Evolutionary conservation across 2,329 filamentous ascomycete genomes (phyloP).

Genomic region (Cercospora beticola): DNA sequence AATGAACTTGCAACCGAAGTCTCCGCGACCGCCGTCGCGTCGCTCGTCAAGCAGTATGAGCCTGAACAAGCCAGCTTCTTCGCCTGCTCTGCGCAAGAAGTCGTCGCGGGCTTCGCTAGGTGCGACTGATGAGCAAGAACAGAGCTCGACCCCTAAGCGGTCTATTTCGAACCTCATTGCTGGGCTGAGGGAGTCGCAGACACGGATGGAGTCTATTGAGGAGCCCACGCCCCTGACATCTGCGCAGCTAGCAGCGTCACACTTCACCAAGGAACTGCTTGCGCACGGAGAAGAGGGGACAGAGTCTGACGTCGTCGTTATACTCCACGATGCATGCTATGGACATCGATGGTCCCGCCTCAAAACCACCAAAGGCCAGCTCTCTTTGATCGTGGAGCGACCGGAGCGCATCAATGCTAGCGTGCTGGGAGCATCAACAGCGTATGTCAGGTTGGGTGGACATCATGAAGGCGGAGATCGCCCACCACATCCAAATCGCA

Average conservation of each 20-base stretch:
- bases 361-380: conserved; percentile 66
- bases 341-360: conserved; percentile 88
- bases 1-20: conserved; percentile 15
- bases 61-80: conserved; percentile 19
- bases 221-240: conserved; percentile 36
- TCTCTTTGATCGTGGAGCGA: conserved; percentile 85
- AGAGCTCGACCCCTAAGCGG: conserved; percentile 35
- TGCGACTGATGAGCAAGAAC: conserved; percentile 27
- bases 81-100: conserved; percentile 26
- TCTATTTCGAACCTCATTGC: conserved; percentile 38
- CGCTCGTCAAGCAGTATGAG: conserved; percentile 34
- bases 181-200: conserved; percentile 36
- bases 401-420: conserved; percentile 87
- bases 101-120: conserved; percentile 33
- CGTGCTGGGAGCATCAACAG: conserved; percentile 76
- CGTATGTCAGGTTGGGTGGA: conserved; percentile 86
- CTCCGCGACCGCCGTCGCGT: conserved; percentile 22
- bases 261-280: conserved; percentile 69
- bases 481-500: conserved; percentile 62
- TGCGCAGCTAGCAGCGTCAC: conserved; percentile 44
- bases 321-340: conserved; percentile 92
- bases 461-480: conserved; percentile 70
- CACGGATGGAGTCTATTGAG: conserved; percentile 36
- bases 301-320: conserved; percentile 67
- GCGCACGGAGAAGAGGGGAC: conserved; percentile 54